These are phyloP conservation scores for Danielia oregonensis DNA, from an alignment of 805 yeast genomes.

Conservation along the genomic window DNA sequence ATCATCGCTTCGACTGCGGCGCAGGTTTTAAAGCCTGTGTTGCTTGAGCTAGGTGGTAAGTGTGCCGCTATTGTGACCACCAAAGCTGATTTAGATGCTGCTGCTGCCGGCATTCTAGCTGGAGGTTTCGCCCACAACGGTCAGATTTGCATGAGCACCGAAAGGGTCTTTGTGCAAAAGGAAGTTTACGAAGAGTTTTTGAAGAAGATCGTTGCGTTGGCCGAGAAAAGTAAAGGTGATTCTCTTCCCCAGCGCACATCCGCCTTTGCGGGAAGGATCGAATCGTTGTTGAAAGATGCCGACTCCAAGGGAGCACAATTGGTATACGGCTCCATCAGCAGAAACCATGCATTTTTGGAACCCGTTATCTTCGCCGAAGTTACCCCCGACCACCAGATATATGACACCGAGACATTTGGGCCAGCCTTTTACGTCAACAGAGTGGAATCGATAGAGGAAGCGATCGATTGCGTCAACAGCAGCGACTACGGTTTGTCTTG, in stretches of 20 bases:
- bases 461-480: background rate
- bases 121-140: conserved; percentile 1
- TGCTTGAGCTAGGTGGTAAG: background rate
- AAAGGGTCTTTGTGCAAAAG: background rate
- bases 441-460: background rate
- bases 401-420: background rate
- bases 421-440: background rate
- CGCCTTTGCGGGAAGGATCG: background rate
- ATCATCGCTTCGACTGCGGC: conserved; percentile 1
- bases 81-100: background rate
- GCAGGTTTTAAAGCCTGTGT: background rate
- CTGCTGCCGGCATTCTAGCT: background rate
- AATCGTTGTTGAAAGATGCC: background rate
- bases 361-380: background rate
- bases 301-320: background rate
- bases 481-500: background rate
- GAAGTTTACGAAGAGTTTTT: background rate
- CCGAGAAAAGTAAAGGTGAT: background rate
- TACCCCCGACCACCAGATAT: background rate
- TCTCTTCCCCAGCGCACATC: background rate
- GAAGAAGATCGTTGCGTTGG: background rate
- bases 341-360: too few species aligned
- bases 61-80: background rate
- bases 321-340: background rate
- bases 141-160: conserved; percentile 1